Evolutionary conservation across 2,329 filamentous ascomycete genomes (phyloP).

Genomic region (Xylaria sp.): DNA sequence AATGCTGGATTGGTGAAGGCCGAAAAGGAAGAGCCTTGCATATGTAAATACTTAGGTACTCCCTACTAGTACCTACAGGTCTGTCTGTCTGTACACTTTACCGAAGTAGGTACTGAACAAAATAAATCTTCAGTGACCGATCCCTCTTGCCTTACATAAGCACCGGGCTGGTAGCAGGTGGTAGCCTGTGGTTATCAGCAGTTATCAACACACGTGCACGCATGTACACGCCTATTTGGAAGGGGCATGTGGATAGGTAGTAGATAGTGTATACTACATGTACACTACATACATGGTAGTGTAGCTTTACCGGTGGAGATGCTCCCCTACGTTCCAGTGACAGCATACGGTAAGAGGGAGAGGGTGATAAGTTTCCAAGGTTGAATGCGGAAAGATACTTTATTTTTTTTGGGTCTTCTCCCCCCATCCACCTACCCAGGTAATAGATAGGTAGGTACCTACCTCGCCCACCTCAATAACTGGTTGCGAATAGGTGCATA

Average conservation of each 20-base stretch:
- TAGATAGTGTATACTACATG: too few species aligned
- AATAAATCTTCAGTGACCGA: too few species aligned
- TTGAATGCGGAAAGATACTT: background rate
- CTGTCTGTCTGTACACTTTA: too few species aligned
- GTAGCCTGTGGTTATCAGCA: too few species aligned
- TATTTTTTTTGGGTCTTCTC: background rate
- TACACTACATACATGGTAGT: background rate
- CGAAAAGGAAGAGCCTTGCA: background rate
- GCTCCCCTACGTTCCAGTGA: background rate
- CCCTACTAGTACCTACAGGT: too few species aligned
- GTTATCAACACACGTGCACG: background rate
- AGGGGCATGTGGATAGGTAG: too few species aligned
- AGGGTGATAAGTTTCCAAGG: background rate
- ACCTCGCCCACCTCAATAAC: too few species aligned
- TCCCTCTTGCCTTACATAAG: constrained; percentile 5
- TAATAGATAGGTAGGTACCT: too few species aligned
- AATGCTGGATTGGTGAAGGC: constrained; percentile 14
- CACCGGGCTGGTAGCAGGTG: too few species aligned
- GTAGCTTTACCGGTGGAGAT: background rate
- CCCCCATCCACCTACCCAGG: too few species aligned
- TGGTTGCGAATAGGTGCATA: background rate
- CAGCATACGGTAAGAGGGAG: background rate
- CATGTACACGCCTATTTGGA: background rate
- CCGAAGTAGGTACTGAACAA: too few species aligned
- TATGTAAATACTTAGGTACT: too few species aligned